Conservation (phyloP, 768 basidiomycete genomes). For the Suillus subalutaceus region DNA sequence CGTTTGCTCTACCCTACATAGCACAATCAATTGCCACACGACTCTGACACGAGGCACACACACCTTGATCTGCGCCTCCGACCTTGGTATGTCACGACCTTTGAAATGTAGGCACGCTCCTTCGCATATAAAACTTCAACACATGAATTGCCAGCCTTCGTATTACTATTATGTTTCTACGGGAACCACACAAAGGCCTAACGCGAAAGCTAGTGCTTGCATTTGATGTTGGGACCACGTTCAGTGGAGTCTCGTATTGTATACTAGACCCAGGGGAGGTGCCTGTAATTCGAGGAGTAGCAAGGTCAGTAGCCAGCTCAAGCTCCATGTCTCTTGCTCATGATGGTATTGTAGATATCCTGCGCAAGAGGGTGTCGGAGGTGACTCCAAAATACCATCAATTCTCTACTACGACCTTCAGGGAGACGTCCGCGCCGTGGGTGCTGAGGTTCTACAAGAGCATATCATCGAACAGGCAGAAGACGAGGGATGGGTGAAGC, state of each 20-base stretch:
- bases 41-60: too few relatives aligned
- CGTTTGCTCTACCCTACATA: background rate
- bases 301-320: slow-evolving; percentile 23
- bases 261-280: slow-evolving; percentile 38
- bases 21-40: background rate
- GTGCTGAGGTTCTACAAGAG: too few relatives aligned
- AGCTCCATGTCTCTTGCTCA: background rate
- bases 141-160: background rate
- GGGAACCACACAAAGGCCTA: slow-evolving; percentile 37
- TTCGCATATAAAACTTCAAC: background rate
- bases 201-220: slow-evolving; percentile 45
- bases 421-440: too few relatives aligned
- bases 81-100: background rate
- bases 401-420: too few relatives aligned
- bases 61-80: background rate
- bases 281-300: slow-evolving; percentile 31
- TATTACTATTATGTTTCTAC: slow-evolving; percentile 22
- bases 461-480: slow-evolving; percentile 40
- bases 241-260: slow-evolving; percentile 41
- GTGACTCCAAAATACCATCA: too few relatives aligned
- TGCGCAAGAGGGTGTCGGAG: too few relatives aligned
- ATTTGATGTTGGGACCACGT: slow-evolving; percentile 48
- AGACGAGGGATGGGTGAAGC: slow-evolving; percentile 39
- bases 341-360: slow-evolving; percentile 40
- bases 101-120: background rate